Evolutionary conservation across 2,329 filamentous ascomycete genomes (phyloP).

Genomic region (Neurospora crassa): DNA sequence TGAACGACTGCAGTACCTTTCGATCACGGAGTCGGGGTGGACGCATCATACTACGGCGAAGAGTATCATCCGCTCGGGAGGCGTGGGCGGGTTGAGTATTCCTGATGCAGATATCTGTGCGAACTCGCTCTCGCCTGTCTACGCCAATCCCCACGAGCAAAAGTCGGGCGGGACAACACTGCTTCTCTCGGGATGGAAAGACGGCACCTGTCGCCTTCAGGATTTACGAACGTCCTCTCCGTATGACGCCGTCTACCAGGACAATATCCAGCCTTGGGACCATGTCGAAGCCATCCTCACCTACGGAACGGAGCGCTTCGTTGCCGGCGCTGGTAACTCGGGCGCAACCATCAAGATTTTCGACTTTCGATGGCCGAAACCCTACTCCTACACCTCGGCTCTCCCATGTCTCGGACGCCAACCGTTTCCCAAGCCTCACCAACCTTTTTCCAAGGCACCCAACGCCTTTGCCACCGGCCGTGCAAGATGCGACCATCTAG

Average conservation of each 20-base stretch:
- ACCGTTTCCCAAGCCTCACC: conserved; percentile 28
- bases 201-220: conserved; percentile 37
- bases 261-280: conserved; percentile 40
- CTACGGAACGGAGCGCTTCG: conserved; percentile 40
- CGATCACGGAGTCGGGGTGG: conserved; percentile 35
- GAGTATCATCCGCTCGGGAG: conserved; percentile 18
- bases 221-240: conserved; percentile 40
- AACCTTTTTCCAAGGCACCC: conserved; percentile 20
- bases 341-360: conserved; percentile 38
- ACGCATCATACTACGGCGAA: conserved; percentile 27
- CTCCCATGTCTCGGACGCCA: conserved; percentile 32
- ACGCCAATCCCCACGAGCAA: conserved; percentile 21
- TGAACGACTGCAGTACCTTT: conserved; percentile 36
- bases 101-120: conserved; percentile 22
- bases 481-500: conserved; percentile 25
- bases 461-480: conserved; percentile 3
- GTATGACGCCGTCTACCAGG: conserved; percentile 40
- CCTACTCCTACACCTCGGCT: conserved; percentile 38
- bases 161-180: conserved; percentile 26
- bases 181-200: conserved; percentile 43
- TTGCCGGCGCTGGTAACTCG: conserved; percentile 34
- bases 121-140: conserved; percentile 37
- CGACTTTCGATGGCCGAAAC: conserved; percentile 41
- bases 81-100: conserved; percentile 14
- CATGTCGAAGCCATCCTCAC: conserved; percentile 37